Base-by-base conservation (phyloP, 1,139 yeast species). In the Lodderomyces metapsilosis region DNA sequence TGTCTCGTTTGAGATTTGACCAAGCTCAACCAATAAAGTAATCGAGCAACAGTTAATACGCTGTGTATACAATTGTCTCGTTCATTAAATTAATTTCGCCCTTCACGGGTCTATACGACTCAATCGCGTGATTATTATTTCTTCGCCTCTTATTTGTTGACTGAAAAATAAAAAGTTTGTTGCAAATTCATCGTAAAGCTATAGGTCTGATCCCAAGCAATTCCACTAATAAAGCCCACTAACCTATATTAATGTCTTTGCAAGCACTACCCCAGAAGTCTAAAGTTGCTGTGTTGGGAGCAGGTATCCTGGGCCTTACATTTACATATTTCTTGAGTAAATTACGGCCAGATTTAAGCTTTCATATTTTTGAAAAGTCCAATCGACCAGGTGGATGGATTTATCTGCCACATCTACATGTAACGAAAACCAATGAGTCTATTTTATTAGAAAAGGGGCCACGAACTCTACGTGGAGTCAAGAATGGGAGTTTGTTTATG, bases 281-380 rank as follows among this genome's bases (percentile, higher is more conserved):
- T 3, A 61, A 53, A 23, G 80, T 84, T 2, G 88, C 82, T 1
- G 83, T 91, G 1, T 58, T 88, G 2, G 98, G 98, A 0, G 86
- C 87, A 0, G 98, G 98, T 0, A 76, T 91, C 2, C 84, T 96
- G 1, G 98, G 98, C 0, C 69, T 92, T 3, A 69, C 92, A 2
- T 82, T 79, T 52, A 84, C 94, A 0, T 89, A 86, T 60, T 86
- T 86, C 52, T 68, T 91, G 16, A 69, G 76, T 31, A 76, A 75
- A 45, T 58, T 87, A 11, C 71, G 96, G 39, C 92, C 92, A 0
- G 96, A 88, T 57, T 52, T 88, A 16, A 62, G 65, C 8, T 74
- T 92, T 40, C 77, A 78, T 1, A 58, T 92, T 0, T 76, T 74
- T 46, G 98, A 92, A 51, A 59, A 72, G 18, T 49, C 69, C 2